These are phyloP conservation scores for Halophytophthora polymorphica DNA, from an alignment of 352 stramenopile genomes.

Conservation along the genomic window DNA sequence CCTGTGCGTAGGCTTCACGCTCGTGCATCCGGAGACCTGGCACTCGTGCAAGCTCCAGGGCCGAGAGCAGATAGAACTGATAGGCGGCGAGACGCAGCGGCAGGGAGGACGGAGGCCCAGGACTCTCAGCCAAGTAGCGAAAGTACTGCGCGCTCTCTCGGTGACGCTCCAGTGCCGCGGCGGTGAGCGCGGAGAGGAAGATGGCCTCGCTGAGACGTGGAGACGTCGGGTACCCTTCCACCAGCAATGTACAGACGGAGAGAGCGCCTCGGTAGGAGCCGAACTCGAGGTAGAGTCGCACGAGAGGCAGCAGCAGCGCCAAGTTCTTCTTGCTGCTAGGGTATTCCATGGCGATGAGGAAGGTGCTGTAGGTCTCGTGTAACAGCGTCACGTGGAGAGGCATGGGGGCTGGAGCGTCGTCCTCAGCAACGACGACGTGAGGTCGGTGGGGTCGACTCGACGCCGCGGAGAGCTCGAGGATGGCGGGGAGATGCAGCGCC, in stretches of 20 bases:
- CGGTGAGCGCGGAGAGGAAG: constrained; percentile 61
- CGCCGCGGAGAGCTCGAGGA: constrained; percentile 15
- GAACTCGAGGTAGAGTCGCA: constrained; percentile 69
- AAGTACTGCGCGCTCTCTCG: constrained; percentile 72
- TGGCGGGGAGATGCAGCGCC: constrained; percentile 32
- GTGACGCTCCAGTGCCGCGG: constrained; percentile 47
- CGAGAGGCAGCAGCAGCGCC: constrained; percentile 47
- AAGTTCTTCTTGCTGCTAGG: constrained; percentile 61
- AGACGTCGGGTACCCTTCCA: constrained; percentile 53
- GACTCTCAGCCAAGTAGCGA: constrained; percentile 58
- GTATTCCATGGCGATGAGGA: constrained; percentile 81
- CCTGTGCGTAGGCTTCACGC: constrained; percentile 47
- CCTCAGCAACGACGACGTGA: constrained; percentile 3
- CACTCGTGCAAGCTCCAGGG: constrained; percentile 45
- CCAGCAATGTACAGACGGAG: constrained; percentile 59
- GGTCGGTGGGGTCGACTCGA: constrained; percentile 7
- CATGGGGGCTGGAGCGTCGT: constrained; percentile 8
- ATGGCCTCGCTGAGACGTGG: constrained; percentile 47
- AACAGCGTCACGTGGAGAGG: constrained; percentile 19
- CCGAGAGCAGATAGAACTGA: constrained; percentile 56
- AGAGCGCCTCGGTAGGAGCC: constrained; percentile 55
- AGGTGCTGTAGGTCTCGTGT: constrained; percentile 68
- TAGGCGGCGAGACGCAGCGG: constrained; percentile 48
- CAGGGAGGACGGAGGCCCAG: constrained; percentile 18
- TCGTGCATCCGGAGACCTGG: constrained; percentile 38